A percentile compares a stretch with the other conserved stretches of the same genome.
phyloP scores from a whole-genome alignment of 2,329 filamentous ascomycete genomes.

The Pseudocercospora crystallina region DNA sequence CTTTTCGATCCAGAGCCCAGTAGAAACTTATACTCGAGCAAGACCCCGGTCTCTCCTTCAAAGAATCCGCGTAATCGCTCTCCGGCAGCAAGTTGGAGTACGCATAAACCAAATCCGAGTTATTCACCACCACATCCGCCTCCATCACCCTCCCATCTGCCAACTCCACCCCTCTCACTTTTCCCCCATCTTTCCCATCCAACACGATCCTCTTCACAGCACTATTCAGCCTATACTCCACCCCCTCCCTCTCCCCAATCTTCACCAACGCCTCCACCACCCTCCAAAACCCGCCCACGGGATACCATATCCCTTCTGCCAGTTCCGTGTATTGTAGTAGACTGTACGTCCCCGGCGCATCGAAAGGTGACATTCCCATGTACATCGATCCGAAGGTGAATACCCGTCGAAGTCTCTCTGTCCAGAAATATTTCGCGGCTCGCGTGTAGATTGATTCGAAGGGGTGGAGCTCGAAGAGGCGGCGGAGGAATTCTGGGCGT shows the following conservation, averaged over 20 bases:
- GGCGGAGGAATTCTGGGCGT: conserved; percentile 57
- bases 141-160: conserved; percentile 57
- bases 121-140: conserved; percentile 68
- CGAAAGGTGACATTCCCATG: conserved; percentile 77
- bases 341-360: conserved; percentile 72
- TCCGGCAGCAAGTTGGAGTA: conserved; percentile 67
- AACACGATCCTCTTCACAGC: conserved; percentile 59
- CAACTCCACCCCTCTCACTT: conserved; percentile 60
- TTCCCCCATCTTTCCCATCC: conserved; percentile 48
- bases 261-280: conserved; percentile 61
- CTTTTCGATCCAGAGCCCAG: conserved; percentile 63
- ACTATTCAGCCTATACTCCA: conserved; percentile 61
- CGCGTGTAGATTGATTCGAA: conserved; percentile 69
- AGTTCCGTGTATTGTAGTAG: conserved; percentile 74
- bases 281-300: conserved; percentile 67
- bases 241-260: conserved; percentile 62
- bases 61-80: conserved; percentile 43
- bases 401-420: conserved; percentile 65
- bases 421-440: conserved; percentile 67
- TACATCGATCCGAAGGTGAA: conserved; percentile 83
- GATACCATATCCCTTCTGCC: conserved; percentile 75
- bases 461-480: conserved; percentile 64
- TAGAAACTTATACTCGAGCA: conserved; percentile 77
- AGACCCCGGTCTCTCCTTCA: conserved; percentile 56
- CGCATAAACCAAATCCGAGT: conserved; percentile 72